Evolutionary conservation across 2,329 filamentous ascomycete species (phyloP), one percentile per base, ranked within the genome.

Genomic region (Aspergillus sp.): DNA sequence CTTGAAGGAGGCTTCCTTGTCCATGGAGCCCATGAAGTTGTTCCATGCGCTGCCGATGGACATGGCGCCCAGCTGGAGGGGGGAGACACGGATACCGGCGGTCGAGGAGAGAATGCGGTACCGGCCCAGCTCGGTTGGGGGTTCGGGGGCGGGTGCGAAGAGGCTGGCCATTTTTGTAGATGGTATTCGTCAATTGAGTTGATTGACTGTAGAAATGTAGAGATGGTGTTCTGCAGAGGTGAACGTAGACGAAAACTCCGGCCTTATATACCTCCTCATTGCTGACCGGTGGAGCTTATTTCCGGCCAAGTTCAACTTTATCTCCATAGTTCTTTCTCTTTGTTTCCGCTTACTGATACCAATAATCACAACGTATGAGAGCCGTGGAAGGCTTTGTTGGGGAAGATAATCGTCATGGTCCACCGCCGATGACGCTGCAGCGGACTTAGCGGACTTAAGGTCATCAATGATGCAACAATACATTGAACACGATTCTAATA

Each of bases 81-180:
- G 84, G 52, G 80, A 84, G n/a, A 87, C 83, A 27, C 82, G 74
- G 19, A 88, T 74, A 0, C 78, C 76, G 2, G 85, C 84, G 0
- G 75, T 79, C 7, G 84, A 82, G 1, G 84, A 79, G 10, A 88
- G 76, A 41, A 88, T 66, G 5, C 84, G 81, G 57, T 86, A 85
- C 46, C 81, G 77, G 50, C 74, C 82, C 53, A 88, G 67, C 47
- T 80, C 77, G 49, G 82, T 83, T 63, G 79, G 74, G 22, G 81
- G 76, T 3, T 74, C 66, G 3, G 77, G 71, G 5, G 77, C 72
- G 15, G 70, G 69, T 13, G 27, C 42, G 52, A 67, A 68, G 39
- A 67, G 3, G 10, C 56, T 38, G 2, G 55, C 33, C 62, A 65
- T 65, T 37, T 37, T 15, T 17, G 17, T 7, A 37, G 33, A 37